A percentile compares a stretch with the other conserved stretches of the same genome.
phyloP scores from a whole-genome alignment of 2,329 filamentous ascomycete genomes.

The Camillea tinctor region DNA sequence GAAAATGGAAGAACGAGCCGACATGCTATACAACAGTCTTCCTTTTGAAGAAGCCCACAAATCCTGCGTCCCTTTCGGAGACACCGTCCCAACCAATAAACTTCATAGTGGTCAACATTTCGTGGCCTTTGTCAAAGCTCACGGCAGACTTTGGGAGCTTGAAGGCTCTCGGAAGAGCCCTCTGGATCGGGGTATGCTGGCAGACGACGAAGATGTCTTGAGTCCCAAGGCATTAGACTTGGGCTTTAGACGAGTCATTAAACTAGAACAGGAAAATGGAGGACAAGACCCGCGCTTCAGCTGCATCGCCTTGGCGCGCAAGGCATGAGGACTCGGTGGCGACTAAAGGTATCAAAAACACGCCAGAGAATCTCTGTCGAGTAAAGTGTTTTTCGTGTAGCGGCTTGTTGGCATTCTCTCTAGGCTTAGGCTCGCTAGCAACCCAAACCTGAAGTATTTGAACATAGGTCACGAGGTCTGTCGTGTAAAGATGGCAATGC shows the following conservation, averaged over 20 bases:
- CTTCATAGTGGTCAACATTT: conserved; percentile 71
- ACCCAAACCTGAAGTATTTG: not conserved
- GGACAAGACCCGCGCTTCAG: conserved; percentile 38
- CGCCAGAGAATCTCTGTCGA: not conserved
- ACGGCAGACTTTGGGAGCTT: conserved; percentile 72
- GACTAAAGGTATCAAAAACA: not conserved
- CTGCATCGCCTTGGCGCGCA: conserved; percentile 37
- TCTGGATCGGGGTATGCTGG: conserved; percentile 60
- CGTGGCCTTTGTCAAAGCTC: conserved; percentile 73
- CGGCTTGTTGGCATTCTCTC: not conserved
- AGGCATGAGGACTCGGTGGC: conserved; percentile 5
- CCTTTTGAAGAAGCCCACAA: conserved; percentile 73
- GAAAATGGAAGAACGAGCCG: conserved; percentile 59
- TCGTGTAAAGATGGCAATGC: not conserved
- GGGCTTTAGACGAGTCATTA: conserved; percentile 47
- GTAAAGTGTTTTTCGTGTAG: not conserved
- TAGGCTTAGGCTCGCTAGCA: not conserved
- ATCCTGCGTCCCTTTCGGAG: conserved; percentile 65
- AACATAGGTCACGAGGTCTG: not conserved
- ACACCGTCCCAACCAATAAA: conserved; percentile 63
- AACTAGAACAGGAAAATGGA: conserved; percentile 33
- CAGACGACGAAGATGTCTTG: conserved; percentile 58
- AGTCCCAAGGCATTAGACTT: conserved; percentile 67
- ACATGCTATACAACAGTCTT: conserved; percentile 68
- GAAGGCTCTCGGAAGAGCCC: conserved; percentile 75